phyloP scores from a whole-genome alignment of 164 flowering plant genomes.

The Annona squamosa region DNA sequence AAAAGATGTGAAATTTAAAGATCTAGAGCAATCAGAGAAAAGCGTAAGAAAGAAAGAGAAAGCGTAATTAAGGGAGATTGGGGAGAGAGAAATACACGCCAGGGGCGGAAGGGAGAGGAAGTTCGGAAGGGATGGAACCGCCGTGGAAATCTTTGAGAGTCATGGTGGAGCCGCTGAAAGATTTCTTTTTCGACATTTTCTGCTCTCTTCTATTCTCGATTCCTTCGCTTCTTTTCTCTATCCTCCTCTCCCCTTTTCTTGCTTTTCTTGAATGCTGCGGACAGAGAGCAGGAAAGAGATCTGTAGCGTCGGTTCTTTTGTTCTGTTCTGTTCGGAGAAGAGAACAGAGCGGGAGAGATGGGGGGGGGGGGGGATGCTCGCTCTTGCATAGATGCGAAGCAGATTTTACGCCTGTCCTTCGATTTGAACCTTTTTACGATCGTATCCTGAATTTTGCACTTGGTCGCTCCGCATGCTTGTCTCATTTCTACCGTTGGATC shows the following conservation, averaged over 20 bases:
- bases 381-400: neutral
- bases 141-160: slow-evolving; percentile 97
- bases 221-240: neutral
- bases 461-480: too few relatives aligned
- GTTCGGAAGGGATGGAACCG: slow-evolving; percentile 93
- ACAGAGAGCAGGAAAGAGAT: neutral
- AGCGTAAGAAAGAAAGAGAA: neutral
- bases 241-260: neutral
- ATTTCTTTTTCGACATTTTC: slow-evolving; percentile 89
- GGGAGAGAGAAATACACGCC: slow-evolving; percentile 50
- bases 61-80: neutral
- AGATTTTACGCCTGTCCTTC: neutral
- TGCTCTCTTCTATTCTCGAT: neutral
- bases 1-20: neutral
- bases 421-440: neutral
- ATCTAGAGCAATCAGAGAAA: slow-evolving; percentile 8
- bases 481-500: too few relatives aligned
- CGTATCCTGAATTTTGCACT: neutral
- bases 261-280: too few relatives aligned
- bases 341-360: neutral
- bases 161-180: slow-evolving; percentile 74
- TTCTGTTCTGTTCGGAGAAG: neutral
- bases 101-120: slow-evolving; percentile 93
- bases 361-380: neutral
- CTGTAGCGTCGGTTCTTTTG: neutral